Evolutionary conservation across 1,284 basidiomycete species (phyloP).

Genomic region (Rhizopogon hawkerae): DNA sequence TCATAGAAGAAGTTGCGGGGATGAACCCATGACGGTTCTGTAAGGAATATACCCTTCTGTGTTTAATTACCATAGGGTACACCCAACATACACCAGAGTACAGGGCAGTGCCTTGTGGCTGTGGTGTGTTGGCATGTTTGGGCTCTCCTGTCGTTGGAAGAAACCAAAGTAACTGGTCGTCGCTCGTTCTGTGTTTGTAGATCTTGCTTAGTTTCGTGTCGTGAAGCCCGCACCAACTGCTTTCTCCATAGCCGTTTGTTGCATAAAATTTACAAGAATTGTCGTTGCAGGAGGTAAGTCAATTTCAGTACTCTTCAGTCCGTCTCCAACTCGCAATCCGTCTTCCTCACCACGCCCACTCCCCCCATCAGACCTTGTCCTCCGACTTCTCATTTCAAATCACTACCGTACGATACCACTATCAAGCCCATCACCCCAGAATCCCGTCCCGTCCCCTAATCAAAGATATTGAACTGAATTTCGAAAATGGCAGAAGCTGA

Average conservation of each 20-base stretch:
- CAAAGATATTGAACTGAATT: conserved; percentile 43
- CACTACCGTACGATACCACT: conserved; percentile 31
- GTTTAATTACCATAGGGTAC: too few species aligned
- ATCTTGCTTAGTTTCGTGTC: not conserved
- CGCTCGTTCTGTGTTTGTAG: not conserved
- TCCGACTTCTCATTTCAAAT: conserved; percentile 32
- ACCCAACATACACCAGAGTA: too few species aligned
- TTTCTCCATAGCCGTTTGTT: not conserved
- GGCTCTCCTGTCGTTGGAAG: not conserved
- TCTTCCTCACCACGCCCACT: conserved; percentile 29
- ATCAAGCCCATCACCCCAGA: conserved; percentile 29
- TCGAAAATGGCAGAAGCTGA: conserved; percentile 72
- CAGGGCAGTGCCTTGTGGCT: not conserved
- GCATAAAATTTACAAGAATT: not conserved
- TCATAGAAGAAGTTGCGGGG: conserved; percentile 34
- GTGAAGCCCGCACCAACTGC: not conserved
- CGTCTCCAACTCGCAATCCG: conserved; percentile 29
- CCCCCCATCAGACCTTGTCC: conserved; percentile 24
- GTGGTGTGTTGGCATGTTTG: conserved; percentile 1
- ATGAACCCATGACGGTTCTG: conserved; percentile 13
- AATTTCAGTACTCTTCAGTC: conserved; percentile 15
- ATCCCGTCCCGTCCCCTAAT: conserved; percentile 33
- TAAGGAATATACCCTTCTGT: too few species aligned
- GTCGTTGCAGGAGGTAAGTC: conserved; percentile 23
- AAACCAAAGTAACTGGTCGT: not conserved